Conservation (phyloP, 2,329 filamentous ascomycete species). For the Akanthomyces uredinophilus region DNA sequence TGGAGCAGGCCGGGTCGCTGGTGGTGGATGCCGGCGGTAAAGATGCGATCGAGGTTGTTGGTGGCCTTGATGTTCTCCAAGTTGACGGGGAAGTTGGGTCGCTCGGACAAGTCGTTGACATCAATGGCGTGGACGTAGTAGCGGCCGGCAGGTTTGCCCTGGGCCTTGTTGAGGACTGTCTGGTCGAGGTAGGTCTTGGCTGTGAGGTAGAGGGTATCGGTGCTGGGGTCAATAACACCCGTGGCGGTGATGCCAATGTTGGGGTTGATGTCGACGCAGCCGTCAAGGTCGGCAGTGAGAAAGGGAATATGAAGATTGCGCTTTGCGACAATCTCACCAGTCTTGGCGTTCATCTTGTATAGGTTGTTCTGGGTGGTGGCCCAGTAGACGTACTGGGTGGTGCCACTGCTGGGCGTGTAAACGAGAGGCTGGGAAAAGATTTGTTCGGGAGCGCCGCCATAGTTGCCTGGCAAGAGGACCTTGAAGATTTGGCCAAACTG, state of each 20-base stretch:
- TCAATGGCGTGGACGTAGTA: slow-evolving; percentile 35
- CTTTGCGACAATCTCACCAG: slow-evolving; percentile 43
- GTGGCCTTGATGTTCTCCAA: slow-evolving; percentile 42
- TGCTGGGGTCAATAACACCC: slow-evolving; percentile 40
- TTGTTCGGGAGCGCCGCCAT: slow-evolving; percentile 44
- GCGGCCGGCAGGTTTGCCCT: slow-evolving; percentile 30
- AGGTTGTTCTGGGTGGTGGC: slow-evolving; percentile 55
- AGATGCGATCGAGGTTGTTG: slow-evolving; percentile 44
- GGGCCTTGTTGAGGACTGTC: slow-evolving; percentile 22
- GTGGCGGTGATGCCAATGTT: slow-evolving; percentile 42
- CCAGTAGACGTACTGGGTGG: slow-evolving; percentile 49
- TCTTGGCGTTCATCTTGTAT: slow-evolving; percentile 52
- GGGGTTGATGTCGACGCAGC: slow-evolving; percentile 45
- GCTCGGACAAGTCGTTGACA: slow-evolving; percentile 33
- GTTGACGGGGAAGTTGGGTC: slow-evolving; percentile 41
- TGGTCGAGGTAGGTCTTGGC: slow-evolving; percentile 39
- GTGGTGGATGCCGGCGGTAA: slow-evolving; percentile 47
- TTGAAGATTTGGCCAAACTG: slow-evolving; percentile 53
- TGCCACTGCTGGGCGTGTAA: slow-evolving; percentile 42
- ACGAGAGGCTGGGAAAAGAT: slow-evolving; percentile 47
- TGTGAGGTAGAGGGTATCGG: slow-evolving; percentile 40
- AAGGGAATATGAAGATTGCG: slow-evolving; percentile 47
- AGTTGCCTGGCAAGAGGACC: slow-evolving; percentile 46
- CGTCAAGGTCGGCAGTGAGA: slow-evolving; percentile 41
- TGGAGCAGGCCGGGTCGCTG: slow-evolving; percentile 46